phyloP scores from a whole-genome alignment of 306 rosid species.

The Quercus mongolica region DNA sequence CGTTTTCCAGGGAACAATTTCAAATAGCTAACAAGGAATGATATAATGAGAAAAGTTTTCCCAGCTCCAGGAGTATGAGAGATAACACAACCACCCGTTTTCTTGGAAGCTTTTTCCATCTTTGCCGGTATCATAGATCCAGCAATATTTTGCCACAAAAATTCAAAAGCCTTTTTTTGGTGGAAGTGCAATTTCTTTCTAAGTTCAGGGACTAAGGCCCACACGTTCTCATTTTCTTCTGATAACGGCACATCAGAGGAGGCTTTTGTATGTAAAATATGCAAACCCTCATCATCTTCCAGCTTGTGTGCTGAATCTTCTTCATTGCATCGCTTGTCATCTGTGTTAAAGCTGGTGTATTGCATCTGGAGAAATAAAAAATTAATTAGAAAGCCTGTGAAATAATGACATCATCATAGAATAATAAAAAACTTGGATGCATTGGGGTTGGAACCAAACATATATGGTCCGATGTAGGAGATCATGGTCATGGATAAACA shows the following conservation, averaged over 20 bases:
- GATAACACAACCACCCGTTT: slow-evolving; percentile 81
- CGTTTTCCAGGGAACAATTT: slow-evolving; percentile 73
- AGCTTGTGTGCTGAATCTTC: slow-evolving; percentile 34
- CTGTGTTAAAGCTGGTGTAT: slow-evolving; percentile 42
- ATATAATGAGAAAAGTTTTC: slow-evolving; percentile 73
- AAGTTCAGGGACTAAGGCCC: slow-evolving; percentile 60
- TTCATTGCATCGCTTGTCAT: slow-evolving; percentile 42
- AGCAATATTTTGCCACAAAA: slow-evolving; percentile 77
- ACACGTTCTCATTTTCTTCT: slow-evolving; percentile 62
- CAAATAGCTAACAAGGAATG: slow-evolving; percentile 77
- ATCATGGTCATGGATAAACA: neutral
- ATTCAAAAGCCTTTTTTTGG: slow-evolving; percentile 88
- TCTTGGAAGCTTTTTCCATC: slow-evolving; percentile 45
- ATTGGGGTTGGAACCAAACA: neutral
- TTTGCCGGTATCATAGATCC: slow-evolving; percentile 62
- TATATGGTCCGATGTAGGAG: neutral
- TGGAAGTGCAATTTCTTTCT: slow-evolving; percentile 50
- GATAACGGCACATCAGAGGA: slow-evolving; percentile 37
- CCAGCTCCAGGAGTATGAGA: slow-evolving; percentile 97
- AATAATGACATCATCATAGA: neutral
- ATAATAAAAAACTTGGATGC: neutral
- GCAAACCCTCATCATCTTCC: slow-evolving; percentile 43
- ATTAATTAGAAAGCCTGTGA: slow-evolving; percentile 15
- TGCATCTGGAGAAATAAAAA: slow-evolving; percentile 47
- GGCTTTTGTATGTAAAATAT: slow-evolving; percentile 25